A percentile compares a stretch with the other conserved stretches of the same genome.
These are phyloP conservation scores for Phoenix roebelenii DNA, from an alignment of 176 grass and related monocot species.

Conservation along the genomic window DNA sequence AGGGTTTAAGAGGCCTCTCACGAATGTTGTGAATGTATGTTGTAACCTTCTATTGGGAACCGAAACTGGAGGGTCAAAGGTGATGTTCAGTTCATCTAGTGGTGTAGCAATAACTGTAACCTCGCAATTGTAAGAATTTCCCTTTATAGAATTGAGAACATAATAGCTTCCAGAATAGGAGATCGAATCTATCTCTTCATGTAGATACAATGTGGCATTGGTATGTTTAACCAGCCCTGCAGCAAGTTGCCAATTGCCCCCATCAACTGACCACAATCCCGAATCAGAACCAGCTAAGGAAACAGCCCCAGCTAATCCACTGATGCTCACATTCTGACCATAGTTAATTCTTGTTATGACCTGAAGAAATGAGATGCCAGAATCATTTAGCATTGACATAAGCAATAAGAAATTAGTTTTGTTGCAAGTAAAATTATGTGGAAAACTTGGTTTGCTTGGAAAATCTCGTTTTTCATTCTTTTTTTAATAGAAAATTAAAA, in stretches of 20 bases:
- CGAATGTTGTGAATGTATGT: constrained; percentile 77
- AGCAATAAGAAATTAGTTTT: too few species aligned
- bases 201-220: constrained; percentile 64
- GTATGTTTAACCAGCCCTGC: constrained; percentile 56
- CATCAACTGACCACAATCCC: constrained; percentile 70
- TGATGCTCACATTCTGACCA: constrained; percentile 61
- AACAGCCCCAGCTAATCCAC: constrained; percentile 69
- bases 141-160: constrained; percentile 55
- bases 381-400: not conserved
- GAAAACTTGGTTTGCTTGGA: too few species aligned
- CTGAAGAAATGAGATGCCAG: constrained; percentile 20
- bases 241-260: constrained; percentile 70
- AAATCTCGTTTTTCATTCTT: too few species aligned
- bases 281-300: constrained; percentile 81
- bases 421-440: too few species aligned
- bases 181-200: constrained; percentile 65
- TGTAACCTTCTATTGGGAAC: constrained; percentile 74
- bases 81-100: constrained; percentile 80
- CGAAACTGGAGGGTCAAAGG: constrained; percentile 50
- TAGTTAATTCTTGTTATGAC: constrained; percentile 97
- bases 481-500: too few species aligned
- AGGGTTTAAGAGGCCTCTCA: constrained; percentile 72
- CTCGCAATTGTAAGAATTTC: constrained; percentile 55
- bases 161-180: constrained; percentile 54
- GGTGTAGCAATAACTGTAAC: constrained; percentile 74